Evolutionary conservation across 805 yeast species (phyloP).

Genomic region (Candida takata): DNA sequence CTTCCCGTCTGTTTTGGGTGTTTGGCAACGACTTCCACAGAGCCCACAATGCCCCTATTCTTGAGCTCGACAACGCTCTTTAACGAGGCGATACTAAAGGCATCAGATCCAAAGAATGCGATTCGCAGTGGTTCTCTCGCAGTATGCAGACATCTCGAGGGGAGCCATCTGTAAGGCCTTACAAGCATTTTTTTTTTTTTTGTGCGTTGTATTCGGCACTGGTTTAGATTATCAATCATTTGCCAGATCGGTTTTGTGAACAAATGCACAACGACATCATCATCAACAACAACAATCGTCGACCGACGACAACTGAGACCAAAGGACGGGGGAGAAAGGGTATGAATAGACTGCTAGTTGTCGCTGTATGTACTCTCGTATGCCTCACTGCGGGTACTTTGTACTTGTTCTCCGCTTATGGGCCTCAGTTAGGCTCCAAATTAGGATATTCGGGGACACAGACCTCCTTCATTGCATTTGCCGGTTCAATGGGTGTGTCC

Average conservation of each 20-base stretch:
- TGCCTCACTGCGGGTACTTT: conserved; percentile 68
- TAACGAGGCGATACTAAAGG: conserved; percentile 55
- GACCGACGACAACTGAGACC: too few species aligned
- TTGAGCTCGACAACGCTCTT: conserved; percentile 27
- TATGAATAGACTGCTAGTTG: conserved; percentile 8
- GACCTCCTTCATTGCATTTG: conserved; percentile 55
- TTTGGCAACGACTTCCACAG: conserved; percentile 57
- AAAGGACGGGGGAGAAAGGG: too few species aligned
- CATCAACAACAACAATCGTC: conserved; percentile 1
- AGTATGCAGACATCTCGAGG: background rate
- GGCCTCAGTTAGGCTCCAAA: conserved; percentile 63
- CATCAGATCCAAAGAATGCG: conserved; percentile 77
- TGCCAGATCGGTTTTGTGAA: too few species aligned
- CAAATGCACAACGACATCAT: background rate
- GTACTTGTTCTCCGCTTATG: conserved; percentile 68
- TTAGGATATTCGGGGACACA: conserved; percentile 55
- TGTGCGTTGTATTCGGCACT: background rate
- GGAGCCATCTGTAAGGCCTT: background rate
- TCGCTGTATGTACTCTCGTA: conserved; percentile 20
- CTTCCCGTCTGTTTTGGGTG: conserved; percentile 61
- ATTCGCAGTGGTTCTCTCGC: conserved; percentile 23
- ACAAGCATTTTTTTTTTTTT: background rate
- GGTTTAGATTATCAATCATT: too few species aligned
- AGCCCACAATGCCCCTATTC: conserved; percentile 16
- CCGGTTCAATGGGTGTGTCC: conserved; percentile 59